Conservation (phyloP, 2,329 filamentous ascomycete genomes). For the Nemania sp. region DNA sequence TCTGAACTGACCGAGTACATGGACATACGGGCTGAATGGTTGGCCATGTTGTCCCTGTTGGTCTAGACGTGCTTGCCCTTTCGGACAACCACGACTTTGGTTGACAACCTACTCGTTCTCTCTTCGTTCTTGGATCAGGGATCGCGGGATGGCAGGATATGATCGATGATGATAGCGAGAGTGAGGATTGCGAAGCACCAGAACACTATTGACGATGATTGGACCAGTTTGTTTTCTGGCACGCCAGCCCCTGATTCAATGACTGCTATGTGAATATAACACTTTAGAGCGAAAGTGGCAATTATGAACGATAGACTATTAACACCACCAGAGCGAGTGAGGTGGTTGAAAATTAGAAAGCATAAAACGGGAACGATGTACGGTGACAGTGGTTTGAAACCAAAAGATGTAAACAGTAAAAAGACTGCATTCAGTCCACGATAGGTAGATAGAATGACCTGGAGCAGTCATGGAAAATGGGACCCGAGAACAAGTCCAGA, state of each 20-base stretch:
- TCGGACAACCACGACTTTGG: slow-evolving; percentile 45
- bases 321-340: slow-evolving; percentile 63
- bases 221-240: slow-evolving; percentile 7
- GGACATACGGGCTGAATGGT: slow-evolving; percentile 59
- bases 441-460: not conserved
- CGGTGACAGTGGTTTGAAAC: slow-evolving; percentile 13
- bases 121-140: slow-evolving; percentile 3
- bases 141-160: not conserved
- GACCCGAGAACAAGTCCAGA: no score
- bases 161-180: slow-evolving; percentile 1
- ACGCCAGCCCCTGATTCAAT: slow-evolving; percentile 20
- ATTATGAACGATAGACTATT: slow-evolving; percentile 40
- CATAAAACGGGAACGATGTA: slow-evolving; percentile 22
- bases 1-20: slow-evolving; percentile 71
- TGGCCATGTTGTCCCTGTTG: slow-evolving; percentile 56
- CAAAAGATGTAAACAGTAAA: slow-evolving; percentile 16
- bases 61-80: slow-evolving; percentile 41
- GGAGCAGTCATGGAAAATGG: no score
- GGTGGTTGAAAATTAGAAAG: slow-evolving; percentile 40
- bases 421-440: not conserved
- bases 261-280: slow-evolving; percentile 17
- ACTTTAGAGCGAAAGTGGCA: slow-evolving; percentile 25
- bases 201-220: slow-evolving; percentile 4
- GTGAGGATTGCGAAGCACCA: slow-evolving; percentile 1
- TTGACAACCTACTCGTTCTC: slow-evolving; percentile 7